Conservation (phyloP, 768 basidiomycete genomes). For the Tulasnella sp. region DNA sequence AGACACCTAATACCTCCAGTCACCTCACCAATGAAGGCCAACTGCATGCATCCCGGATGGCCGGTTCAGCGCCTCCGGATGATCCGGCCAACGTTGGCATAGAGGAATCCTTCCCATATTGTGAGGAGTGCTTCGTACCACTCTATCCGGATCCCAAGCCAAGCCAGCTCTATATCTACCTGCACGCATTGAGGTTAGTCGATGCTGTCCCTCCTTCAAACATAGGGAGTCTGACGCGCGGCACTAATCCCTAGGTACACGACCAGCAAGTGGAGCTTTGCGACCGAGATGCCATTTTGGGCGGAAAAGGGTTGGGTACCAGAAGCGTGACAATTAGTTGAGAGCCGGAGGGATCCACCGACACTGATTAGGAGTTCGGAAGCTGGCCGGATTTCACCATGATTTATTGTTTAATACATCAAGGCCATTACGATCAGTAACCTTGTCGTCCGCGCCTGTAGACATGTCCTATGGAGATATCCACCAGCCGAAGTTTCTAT, state of each 20-base stretch:
- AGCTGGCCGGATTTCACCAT: too few species aligned
- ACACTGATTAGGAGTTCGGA: too few species aligned
- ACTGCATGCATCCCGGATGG: not conserved
- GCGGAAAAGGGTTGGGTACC: constrained; percentile 33
- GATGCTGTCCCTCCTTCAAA: too few species aligned
- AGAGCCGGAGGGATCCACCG: too few species aligned
- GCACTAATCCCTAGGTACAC: constrained; percentile 34
- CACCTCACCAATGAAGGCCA: constrained; percentile 2
- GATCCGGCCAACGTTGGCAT: constrained; percentile 2
- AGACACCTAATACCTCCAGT: not conserved
- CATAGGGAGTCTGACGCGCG: constrained; percentile 22
- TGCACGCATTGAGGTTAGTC: constrained; percentile 68
- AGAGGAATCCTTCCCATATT: constrained; percentile 41
- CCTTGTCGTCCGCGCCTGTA: too few species aligned
- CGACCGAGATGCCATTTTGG: constrained; percentile 87
- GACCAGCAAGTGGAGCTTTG: constrained; percentile 68
- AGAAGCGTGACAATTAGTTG: too few species aligned
- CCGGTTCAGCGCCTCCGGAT: not conserved
- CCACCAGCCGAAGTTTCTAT: too few species aligned
- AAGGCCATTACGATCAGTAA: too few species aligned
- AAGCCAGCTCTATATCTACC: constrained; percentile 86
- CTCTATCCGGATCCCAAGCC: constrained; percentile 88
- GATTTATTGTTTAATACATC: too few species aligned
- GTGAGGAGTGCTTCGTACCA: constrained; percentile 85
- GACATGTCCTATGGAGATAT: too few species aligned